Base-by-base conservation (phyloP, 2,329 filamentous ascomycete species). In the Monilinia fructicola region DNA sequence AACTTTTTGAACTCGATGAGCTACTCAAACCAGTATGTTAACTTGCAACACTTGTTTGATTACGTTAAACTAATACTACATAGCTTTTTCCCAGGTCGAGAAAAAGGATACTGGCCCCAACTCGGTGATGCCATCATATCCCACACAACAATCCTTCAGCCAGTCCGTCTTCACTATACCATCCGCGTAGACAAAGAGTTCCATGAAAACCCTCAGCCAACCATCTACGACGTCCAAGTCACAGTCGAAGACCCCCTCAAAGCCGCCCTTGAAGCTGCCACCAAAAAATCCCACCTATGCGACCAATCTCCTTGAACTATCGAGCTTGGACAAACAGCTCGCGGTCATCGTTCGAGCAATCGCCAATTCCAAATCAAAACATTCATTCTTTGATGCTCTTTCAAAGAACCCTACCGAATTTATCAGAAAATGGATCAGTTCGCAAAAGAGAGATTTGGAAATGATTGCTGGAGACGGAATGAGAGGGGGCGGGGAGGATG, bases 181-280 rank as follows among this genome's bases (percentile, higher is more conserved):
- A 95, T 99, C 76, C 92, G 94, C 67, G 90, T 97, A 52, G 95
- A 99, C 77, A 84, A 92, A 74, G 87, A 89, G 11, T 94, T 93
- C 75, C 89, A 94, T 75, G 87, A 87, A 71, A 80, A 87, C 66
- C 89, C 92, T 4, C 82, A 86, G 62, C 88, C 92, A 0, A 97
- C 93, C 7, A 83, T 98, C 73, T 97, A 97, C 80, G 94, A 98
- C 78, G 84, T 99, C 58, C 88, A 89, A 73, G 91, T 99, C 55
- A 84, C 88, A 1, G 85, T 97, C 21, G 91, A 96, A 72, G 92
- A 97, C 75, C 92, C 93, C 1, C 83, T 96, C 60, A 88, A 88
- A 62, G 83, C 84, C 44, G 86, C 85, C 73, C 84, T 92, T 77
- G 78, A 85, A 53, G 81, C 86, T 18, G 83, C 92, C 70, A 83